Conservation (phyloP, 2,329 filamentous ascomycete species). For the Parastagonospora nodorum region DNA sequence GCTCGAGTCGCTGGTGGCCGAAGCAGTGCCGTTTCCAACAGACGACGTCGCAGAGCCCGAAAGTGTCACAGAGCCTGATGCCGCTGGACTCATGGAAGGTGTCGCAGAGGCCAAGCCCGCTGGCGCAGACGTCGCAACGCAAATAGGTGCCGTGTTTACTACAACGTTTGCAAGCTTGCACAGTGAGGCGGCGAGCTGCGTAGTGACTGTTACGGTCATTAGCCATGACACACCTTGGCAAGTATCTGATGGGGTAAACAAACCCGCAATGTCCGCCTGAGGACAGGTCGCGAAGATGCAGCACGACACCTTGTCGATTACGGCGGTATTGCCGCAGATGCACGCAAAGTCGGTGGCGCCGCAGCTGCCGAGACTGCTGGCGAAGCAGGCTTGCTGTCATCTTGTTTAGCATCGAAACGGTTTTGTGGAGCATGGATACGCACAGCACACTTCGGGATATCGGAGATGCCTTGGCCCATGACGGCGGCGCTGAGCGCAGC, state of each 20-base stretch:
- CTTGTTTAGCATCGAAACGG: neutral
- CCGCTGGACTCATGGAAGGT: neutral
- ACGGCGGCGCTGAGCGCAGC: constrained; percentile 31
- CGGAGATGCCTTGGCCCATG: constrained; percentile 27
- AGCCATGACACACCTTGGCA: constrained; percentile 13
- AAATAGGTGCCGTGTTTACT: constrained; percentile 47
- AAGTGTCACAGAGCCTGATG: neutral
- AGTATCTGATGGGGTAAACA: neutral
- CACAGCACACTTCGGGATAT: constrained; percentile 37
- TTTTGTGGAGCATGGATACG: constrained; percentile 1
- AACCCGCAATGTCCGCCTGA: constrained; percentile 38
- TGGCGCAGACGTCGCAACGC: constrained; percentile 28
- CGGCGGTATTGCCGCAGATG: constrained; percentile 48
- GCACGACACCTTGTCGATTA: constrained; percentile 50
- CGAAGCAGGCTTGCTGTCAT: constrained; percentile 43
- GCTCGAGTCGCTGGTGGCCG: neutral
- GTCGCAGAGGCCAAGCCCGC: constrained; percentile 11
- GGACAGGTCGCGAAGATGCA: constrained; percentile 48
- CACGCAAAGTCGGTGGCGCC: constrained; percentile 47
- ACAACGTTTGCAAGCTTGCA: constrained; percentile 47
- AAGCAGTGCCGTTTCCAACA: neutral
- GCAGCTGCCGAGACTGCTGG: constrained; percentile 46
- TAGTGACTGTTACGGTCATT: constrained; percentile 47
- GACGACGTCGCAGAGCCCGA: neutral
- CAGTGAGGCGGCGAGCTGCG: constrained; percentile 48